These are phyloP conservation scores for Albophoma yamanashiensis DNA, from an alignment of 2,329 filamentous ascomycete species.

Conservation along the genomic window DNA sequence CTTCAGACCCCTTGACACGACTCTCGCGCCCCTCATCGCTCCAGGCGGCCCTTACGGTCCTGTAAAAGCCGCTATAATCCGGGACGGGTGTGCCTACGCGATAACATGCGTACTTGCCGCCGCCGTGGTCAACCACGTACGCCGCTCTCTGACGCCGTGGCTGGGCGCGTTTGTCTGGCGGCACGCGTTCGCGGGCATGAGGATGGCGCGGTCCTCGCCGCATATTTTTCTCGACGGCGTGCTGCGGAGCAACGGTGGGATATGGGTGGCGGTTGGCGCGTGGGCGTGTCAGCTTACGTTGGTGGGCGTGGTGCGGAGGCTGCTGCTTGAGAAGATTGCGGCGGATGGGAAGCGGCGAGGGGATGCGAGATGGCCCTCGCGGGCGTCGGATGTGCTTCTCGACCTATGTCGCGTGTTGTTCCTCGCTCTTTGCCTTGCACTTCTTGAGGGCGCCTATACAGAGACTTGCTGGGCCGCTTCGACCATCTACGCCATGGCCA, in stretches of 20 bases:
- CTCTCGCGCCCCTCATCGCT: neutral
- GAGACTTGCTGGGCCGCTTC: slow-evolving; percentile 15
- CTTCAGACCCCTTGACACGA: neutral
- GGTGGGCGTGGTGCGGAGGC: neutral
- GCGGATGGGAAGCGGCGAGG: neutral
- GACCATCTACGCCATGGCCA: slow-evolving; percentile 13
- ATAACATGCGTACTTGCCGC: slow-evolving; percentile 20
- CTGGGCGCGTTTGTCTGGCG: slow-evolving; percentile 17
- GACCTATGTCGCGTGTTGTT: slow-evolving; percentile 7
- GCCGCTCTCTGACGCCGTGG: slow-evolving; percentile 19
- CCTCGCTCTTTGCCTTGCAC: slow-evolving; percentile 14
- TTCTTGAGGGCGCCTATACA: slow-evolving; percentile 17
- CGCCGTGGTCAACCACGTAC: slow-evolving; percentile 27
- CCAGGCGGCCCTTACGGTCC: neutral
- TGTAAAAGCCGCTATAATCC: slow-evolving; percentile 9
- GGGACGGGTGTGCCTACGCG: slow-evolving; percentile 12
- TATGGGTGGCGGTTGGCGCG: slow-evolving; percentile 4
- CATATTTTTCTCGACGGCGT: slow-evolving; percentile 21
- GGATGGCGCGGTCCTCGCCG: slow-evolving; percentile 22
- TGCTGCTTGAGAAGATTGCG: neutral
- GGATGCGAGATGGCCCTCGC: neutral
- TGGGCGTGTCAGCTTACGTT: neutral
- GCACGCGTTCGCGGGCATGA: slow-evolving; percentile 22
- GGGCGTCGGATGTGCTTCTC: neutral
- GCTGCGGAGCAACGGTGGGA: slow-evolving; percentile 3